These are phyloP conservation scores for Linnemannia hyalina DNA, from an alignment of 192 early-diverging fungal species.

Conservation along the genomic window DNA sequence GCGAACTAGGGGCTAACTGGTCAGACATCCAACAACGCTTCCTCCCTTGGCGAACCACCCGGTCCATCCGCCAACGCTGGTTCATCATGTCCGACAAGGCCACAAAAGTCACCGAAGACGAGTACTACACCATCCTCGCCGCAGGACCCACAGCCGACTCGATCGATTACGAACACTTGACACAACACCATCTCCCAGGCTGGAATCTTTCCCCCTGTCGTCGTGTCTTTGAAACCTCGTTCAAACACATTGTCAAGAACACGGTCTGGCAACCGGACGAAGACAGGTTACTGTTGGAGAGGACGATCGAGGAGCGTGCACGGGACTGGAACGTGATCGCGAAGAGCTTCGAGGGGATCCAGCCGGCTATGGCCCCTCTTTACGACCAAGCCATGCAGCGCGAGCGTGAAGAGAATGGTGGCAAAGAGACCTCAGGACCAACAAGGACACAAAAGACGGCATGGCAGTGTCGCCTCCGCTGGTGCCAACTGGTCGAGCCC, in stretches of 20 bases:
- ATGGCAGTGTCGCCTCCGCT: constrained; percentile 46
- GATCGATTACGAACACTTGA: constrained; percentile 22
- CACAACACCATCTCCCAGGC: constrained; percentile 19
- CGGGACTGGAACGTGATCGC: constrained; percentile 41
- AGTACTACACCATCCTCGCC: constrained; percentile 38
- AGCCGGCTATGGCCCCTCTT: constrained; percentile 31
- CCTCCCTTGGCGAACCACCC: constrained; percentile 28
- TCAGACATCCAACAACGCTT: constrained; percentile 19
- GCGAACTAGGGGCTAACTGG: constrained; percentile 22
- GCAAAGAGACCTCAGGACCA: not conserved
- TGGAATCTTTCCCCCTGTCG: constrained; percentile 39
- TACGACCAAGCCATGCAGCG: not conserved
- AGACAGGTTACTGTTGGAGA: constrained; percentile 18
- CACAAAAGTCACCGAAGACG: constrained; percentile 20
- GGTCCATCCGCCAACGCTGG: constrained; percentile 39
- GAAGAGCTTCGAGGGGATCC: constrained; percentile 28
- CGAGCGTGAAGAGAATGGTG: no score
- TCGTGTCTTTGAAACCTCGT: constrained; percentile 35
- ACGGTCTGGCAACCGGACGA: constrained; percentile 38
- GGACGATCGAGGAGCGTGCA: constrained; percentile 10
- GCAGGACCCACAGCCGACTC: not conserved
- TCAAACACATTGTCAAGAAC: constrained; percentile 25
- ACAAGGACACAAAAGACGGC: constrained; percentile 28
- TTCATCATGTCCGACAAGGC: constrained; percentile 37
- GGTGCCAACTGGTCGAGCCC: constrained; percentile 45